These are phyloP conservation scores for Trichoderma brevicompactum DNA, from an alignment of 2,329 filamentous ascomycete species.

Conservation along the genomic window DNA sequence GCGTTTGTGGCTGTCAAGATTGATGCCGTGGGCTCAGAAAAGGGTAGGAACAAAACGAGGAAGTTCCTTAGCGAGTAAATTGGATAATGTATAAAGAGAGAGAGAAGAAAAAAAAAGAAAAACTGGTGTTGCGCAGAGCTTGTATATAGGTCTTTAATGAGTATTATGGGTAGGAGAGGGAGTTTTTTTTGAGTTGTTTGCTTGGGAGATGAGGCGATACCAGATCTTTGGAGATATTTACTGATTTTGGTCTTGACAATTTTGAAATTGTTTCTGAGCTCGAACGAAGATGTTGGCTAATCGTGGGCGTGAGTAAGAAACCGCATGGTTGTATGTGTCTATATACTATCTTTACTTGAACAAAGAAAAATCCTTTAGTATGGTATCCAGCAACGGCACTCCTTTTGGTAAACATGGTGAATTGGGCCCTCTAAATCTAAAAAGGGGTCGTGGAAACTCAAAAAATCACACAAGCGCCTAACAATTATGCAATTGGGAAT, in stretches of 20 bases:
- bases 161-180: neutral
- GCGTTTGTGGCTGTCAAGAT: slow-evolving; percentile 76
- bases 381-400: neutral
- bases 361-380: neutral
- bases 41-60: slow-evolving; percentile 66
- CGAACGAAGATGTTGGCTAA: neutral
- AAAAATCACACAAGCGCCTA: neutral
- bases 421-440: neutral
- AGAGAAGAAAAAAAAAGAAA: neutral
- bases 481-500: slow-evolving; percentile 4
- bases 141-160: slow-evolving; percentile 8
- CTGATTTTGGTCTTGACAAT: neutral
- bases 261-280: neutral
- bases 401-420: neutral
- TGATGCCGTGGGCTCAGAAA: slow-evolving; percentile 70
- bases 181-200: neutral
- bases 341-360: neutral
- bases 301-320: no score
- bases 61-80: slow-evolving; percentile 58
- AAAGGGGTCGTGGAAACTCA: neutral
- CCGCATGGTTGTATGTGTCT: neutral
- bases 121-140: neutral
- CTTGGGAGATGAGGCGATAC: neutral
- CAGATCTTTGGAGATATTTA: neutral
- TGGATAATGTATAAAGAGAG: neutral